A percentile compares a stretch with the other conserved stretches of the same genome.
Conservation (phyloP, 257 asterid species). For the Penstemon eatonii region DNA sequence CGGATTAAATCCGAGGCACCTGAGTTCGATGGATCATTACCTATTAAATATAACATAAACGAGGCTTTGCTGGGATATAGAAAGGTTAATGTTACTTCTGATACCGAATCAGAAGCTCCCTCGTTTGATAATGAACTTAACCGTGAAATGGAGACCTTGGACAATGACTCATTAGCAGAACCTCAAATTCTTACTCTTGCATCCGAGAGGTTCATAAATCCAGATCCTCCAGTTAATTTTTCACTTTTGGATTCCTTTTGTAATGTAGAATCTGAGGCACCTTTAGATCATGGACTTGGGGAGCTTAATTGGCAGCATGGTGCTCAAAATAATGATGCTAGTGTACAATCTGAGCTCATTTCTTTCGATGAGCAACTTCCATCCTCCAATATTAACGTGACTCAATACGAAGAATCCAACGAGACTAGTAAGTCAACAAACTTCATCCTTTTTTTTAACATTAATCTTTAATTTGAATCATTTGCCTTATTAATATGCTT, state of each 20-base stretch:
- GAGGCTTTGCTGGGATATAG: slow-evolving; percentile 8
- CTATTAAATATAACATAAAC: slow-evolving; percentile 27
- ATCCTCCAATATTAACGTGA: slow-evolving; percentile 29
- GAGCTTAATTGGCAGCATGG: slow-evolving; percentile 44
- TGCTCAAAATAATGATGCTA: slow-evolving; percentile 28
- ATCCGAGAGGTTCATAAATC: slow-evolving; percentile 42
- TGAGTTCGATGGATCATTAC: slow-evolving; percentile 31
- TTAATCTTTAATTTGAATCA: slow-evolving; percentile 1
- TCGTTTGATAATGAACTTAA: slow-evolving; percentile 26
- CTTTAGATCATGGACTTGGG: slow-evolving; percentile 40
- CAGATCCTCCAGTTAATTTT: slow-evolving; percentile 31
- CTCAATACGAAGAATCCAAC: slow-evolving; percentile 31
- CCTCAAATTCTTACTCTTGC: slow-evolving; percentile 24
- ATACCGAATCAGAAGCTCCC: slow-evolving; percentile 39
- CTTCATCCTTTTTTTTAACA: neutral
- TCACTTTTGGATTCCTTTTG: slow-evolving; percentile 30
- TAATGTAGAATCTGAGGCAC: slow-evolving; percentile 29
- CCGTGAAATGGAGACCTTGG: slow-evolving; percentile 27
- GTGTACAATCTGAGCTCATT: slow-evolving; percentile 33
- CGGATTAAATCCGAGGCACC: slow-evolving; percentile 29
- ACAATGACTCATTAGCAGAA: slow-evolving; percentile 23
- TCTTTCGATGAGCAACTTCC: slow-evolving; percentile 32
- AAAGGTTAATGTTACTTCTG: slow-evolving; percentile 26
- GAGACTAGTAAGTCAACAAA: slow-evolving; percentile 11
- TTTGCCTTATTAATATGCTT: neutral